Conservation (phyloP, 306 rosid species). For the Ammopiptanthus mongolicus region DNA sequence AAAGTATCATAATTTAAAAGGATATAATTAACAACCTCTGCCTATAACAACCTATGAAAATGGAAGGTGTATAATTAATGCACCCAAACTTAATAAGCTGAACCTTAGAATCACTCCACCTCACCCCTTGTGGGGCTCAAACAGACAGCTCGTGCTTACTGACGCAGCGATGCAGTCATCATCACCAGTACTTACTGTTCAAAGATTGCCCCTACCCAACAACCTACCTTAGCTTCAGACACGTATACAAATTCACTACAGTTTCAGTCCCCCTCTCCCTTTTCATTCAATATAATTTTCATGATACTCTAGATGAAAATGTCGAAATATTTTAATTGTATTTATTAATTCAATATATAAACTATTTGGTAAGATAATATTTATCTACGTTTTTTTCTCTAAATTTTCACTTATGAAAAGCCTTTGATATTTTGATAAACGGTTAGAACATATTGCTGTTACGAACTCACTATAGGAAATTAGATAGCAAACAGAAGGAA, state of each 20-base stretch:
- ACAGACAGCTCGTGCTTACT: slow-evolving; percentile 9
- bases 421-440: background rate
- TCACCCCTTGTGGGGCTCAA: background rate
- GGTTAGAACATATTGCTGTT: too few relatives aligned
- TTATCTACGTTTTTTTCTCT: background rate
- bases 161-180: background rate
- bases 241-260: background rate
- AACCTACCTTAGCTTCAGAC: background rate
- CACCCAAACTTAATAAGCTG: too few relatives aligned
- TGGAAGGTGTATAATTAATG: too few relatives aligned
- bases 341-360: background rate
- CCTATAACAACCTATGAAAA: too few relatives aligned
- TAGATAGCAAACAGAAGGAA: background rate
- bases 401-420: background rate
- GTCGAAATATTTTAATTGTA: background rate
- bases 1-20: too few relatives aligned
- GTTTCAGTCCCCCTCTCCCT: background rate
- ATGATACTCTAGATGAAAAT: background rate
- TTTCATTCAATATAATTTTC: too few relatives aligned
- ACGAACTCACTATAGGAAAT: too few relatives aligned
- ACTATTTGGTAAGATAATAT: background rate
- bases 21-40: too few relatives aligned
- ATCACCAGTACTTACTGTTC: background rate
- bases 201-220: background rate
- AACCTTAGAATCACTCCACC: background rate